Conservation (phyloP, 78 protist species). For the Tieghemostelium lacteum region DNA sequence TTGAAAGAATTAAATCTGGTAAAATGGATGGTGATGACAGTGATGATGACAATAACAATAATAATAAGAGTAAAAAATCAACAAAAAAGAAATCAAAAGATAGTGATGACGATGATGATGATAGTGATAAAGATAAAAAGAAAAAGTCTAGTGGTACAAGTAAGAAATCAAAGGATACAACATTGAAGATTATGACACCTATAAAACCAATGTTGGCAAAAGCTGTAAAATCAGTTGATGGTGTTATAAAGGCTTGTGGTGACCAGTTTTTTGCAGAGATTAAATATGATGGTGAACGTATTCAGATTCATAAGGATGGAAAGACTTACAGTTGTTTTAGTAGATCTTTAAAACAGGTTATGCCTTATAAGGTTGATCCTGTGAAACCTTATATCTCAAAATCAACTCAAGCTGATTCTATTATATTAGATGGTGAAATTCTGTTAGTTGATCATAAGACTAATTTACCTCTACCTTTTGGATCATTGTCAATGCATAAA, state of each 20-base stretch:
- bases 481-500: constrained; percentile 90
- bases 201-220: constrained; percentile 92
- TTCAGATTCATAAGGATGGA: constrained; percentile 92
- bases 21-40: neutral
- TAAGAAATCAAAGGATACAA: neutral
- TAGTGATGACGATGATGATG: constrained; percentile 2
- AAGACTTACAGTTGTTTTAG: constrained; percentile 75
- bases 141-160: neutral
- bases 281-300: constrained; percentile 95
- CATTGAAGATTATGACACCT: constrained; percentile 81
- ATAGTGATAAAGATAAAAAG: neutral
- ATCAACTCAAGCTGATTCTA: constrained; percentile 55
- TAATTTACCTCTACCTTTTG: constrained; percentile 87
- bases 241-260: constrained; percentile 12
- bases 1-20: constrained; percentile 50
- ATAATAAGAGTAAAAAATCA: neutral
- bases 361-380: constrained; percentile 78
- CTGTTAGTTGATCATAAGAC: constrained; percentile 81
- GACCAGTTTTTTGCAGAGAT: constrained; percentile 80
- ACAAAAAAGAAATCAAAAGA: neutral
- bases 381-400: constrained; percentile 64
- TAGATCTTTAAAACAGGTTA: constrained; percentile 84
- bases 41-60: neutral
- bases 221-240: constrained; percentile 58
- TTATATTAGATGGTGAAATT: constrained; percentile 90